A percentile compares a stretch with the other conserved stretches of the same genome.
Conservation (phyloP, 805 yeast species). For the Cyberlindnera xylosilytica region DNA sequence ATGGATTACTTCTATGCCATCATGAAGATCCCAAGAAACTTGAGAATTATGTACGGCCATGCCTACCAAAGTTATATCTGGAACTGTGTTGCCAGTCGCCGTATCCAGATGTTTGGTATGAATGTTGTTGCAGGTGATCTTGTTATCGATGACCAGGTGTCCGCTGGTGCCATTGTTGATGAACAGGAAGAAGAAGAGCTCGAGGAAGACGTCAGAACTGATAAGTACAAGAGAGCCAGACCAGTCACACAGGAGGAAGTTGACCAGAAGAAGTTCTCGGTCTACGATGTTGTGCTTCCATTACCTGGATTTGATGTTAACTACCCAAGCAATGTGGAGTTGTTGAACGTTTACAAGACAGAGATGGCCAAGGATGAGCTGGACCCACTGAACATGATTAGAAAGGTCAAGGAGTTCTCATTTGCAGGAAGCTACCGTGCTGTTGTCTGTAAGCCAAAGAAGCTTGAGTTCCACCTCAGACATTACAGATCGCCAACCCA, state of each 20-base stretch:
- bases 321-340: conserved; percentile 69
- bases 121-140: conserved; percentile 78
- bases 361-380: conserved; percentile 79
- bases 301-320: conserved; percentile 92
- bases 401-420: conserved; percentile 85
- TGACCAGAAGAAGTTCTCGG: conserved; percentile 51
- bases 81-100: conserved; percentile 80
- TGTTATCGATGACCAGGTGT: conserved; percentile 42
- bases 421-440: conserved; percentile 86
- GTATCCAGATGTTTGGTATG: conserved; percentile 70
- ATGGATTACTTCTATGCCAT: conserved; percentile 74
- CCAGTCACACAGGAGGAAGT: conserved; percentile 75
- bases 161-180: conserved; percentile 7
- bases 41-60: conserved; percentile 93
- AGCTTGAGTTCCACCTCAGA: conserved; percentile 58
- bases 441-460: conserved; percentile 62
- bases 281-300: conserved; percentile 89
- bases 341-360: conserved; percentile 60
- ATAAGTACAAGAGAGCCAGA: conserved; percentile 61
- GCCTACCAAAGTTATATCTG: conserved; percentile 96
- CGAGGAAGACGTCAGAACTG: conserved; percentile 67
- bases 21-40: conserved; percentile 86
- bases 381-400: conserved; percentile 80
- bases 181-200: conserved; percentile 47
- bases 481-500: conserved; percentile 63